phyloP scores from a whole-genome alignment of 108 stramenopile genomes.

The Cyclotella choctawhatcheeana region DNA sequence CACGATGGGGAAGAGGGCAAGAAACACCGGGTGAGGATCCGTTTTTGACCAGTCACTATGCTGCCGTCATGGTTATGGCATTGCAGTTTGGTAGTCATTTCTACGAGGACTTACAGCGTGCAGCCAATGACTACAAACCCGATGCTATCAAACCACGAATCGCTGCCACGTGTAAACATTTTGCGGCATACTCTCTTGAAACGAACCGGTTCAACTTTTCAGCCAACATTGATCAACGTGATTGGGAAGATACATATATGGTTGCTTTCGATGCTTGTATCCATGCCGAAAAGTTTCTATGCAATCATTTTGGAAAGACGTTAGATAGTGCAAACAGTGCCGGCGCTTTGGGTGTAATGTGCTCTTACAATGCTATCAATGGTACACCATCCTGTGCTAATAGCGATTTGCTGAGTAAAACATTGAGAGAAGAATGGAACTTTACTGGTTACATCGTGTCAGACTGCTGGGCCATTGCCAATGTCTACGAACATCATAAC shows the following conservation, averaged over 20 bases:
- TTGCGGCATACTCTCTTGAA: constrained; percentile 66
- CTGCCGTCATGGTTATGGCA: constrained; percentile 50
- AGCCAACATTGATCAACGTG: constrained; percentile 44
- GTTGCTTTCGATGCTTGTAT: constrained; percentile 72
- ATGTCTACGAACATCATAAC: constrained; percentile 45
- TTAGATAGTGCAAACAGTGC: constrained; percentile 21
- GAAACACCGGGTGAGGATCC: constrained; percentile 82
- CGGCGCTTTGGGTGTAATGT: constrained; percentile 63
- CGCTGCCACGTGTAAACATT: constrained; percentile 78
- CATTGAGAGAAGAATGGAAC: constrained; percentile 56
- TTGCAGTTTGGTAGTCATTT: constrained; percentile 47
- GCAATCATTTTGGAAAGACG: constrained; percentile 46
- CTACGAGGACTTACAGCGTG: background rate
- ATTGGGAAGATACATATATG: constrained; percentile 66
- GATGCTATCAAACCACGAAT: constrained; percentile 32
- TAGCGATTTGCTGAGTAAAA: constrained; percentile 37
- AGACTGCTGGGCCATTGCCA: constrained; percentile 72
- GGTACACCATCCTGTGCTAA: constrained; percentile 73
- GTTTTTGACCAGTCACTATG: constrained; percentile 60
- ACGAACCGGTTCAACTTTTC: constrained; percentile 61
- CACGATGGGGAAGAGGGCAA: constrained; percentile 77
- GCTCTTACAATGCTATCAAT: constrained; percentile 83
- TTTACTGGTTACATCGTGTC: constrained; percentile 70
- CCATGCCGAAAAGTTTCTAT: constrained; percentile 29
- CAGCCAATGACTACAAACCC: background rate